Conservation (phyloP, 2,329 filamentous ascomycete genomes). For the Alternaria alternata region DNA sequence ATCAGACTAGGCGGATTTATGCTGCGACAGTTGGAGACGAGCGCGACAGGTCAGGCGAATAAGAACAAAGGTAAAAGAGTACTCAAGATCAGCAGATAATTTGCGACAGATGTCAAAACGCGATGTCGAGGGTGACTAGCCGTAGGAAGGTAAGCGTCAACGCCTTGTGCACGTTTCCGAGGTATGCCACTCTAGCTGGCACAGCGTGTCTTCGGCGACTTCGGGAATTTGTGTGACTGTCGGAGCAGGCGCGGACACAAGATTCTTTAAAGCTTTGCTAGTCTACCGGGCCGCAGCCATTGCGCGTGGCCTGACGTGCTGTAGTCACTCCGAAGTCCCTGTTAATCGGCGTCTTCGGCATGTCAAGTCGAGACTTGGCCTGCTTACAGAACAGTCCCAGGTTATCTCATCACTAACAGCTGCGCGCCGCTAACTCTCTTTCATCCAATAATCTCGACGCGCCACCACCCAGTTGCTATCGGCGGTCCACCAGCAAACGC, state of each 20-base stretch:
- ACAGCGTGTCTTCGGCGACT: conserved; percentile 9
- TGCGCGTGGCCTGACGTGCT: conserved; percentile 6
- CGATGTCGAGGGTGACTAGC: conserved; percentile 32
- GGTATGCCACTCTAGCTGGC: conserved; percentile 5
- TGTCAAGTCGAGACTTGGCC: conserved; percentile 17
- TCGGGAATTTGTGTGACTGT: conserved; percentile 4
- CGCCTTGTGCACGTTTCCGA: conserved; percentile 6
- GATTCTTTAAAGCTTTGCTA: conserved; percentile 7
- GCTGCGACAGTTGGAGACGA: conserved; percentile 1
- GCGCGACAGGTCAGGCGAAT: conserved; percentile 11
- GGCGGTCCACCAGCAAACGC: background rate
- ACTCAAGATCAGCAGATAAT: conserved; percentile 39
- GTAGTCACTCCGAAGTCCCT: conserved; percentile 8
- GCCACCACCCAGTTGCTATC: background rate
- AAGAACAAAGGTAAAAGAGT: conserved; percentile 17
- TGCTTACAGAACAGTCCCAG: conserved; percentile 18
- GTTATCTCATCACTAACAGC: background rate
- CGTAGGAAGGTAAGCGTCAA: conserved; percentile 18
- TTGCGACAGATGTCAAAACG: conserved; percentile 40
- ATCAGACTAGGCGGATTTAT: conserved; percentile 1
- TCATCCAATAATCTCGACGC: background rate
- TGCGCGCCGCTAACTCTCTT: background rate
- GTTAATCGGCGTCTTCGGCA: conserved; percentile 31
- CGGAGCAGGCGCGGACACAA: conserved; percentile 12
- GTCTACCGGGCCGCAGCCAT: conserved; percentile 20